phyloP scores from a whole-genome alignment of 108 stramenopile genomes.

The Pseudonitzschia delicatissima region DNA sequence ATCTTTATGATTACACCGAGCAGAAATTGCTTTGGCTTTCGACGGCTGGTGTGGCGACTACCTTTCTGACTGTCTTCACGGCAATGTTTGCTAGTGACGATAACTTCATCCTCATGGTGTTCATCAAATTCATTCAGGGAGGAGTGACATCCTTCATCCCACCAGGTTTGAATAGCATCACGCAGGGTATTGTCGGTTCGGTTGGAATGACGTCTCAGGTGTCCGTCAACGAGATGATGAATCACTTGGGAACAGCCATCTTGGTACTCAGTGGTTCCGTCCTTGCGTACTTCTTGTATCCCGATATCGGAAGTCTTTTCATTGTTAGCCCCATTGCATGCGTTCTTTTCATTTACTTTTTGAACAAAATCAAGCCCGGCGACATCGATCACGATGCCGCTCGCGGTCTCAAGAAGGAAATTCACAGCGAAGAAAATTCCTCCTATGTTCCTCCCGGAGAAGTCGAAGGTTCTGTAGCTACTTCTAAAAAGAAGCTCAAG shows the following conservation, averaged over 20 bases:
- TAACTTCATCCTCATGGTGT: slow-evolving; percentile 74
- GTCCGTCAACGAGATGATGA: slow-evolving; percentile 85
- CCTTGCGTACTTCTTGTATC: slow-evolving; percentile 71
- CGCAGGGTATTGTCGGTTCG: slow-evolving; percentile 83
- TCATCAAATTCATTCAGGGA: slow-evolving; percentile 80
- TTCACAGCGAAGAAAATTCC: slow-evolving; percentile 17
- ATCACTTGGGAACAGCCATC: slow-evolving; percentile 86
- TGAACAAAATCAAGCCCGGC: slow-evolving; percentile 59
- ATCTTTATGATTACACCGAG: slow-evolving; percentile 84
- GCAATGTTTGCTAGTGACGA: slow-evolving; percentile 69
- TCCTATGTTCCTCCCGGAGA: slow-evolving; percentile 23
- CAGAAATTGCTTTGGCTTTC: slow-evolving; percentile 66
- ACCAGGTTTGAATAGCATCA: slow-evolving; percentile 84
- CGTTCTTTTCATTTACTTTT: slow-evolving; percentile 61
- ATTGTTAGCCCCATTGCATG: slow-evolving; percentile 86
- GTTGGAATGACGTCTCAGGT: slow-evolving; percentile 87
- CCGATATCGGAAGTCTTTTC: slow-evolving; percentile 71
- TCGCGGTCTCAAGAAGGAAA: slow-evolving; percentile 49
- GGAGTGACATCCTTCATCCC: slow-evolving; percentile 85
- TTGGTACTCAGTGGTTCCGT: slow-evolving; percentile 65
- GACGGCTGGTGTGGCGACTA: slow-evolving; percentile 62
- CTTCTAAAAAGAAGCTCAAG: slow-evolving; percentile 22
- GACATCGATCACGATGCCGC: slow-evolving; percentile 90
- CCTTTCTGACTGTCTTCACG: slow-evolving; percentile 62
- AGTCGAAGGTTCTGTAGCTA: not conserved